A percentile compares a stretch with the other conserved stretches of the same genome.
Conservation (phyloP, 1,284 basidiomycete species). For the Sanghuangporus baumii region DNA sequence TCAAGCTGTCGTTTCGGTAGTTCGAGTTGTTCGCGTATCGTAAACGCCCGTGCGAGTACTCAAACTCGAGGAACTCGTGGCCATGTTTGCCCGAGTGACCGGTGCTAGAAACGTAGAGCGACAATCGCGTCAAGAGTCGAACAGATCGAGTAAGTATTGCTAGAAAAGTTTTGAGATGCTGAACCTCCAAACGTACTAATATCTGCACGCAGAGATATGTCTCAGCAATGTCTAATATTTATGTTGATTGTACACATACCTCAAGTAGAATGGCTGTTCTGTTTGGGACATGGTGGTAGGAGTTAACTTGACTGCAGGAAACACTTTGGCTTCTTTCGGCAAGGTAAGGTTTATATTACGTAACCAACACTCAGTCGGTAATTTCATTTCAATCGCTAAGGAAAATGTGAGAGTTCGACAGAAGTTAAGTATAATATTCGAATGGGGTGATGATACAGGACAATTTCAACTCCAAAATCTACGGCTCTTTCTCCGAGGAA, state of each 20-base stretch:
- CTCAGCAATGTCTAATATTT: background rate
- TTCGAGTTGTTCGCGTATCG: slow-evolving; percentile 99
- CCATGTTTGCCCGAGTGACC: slow-evolving; percentile 95
- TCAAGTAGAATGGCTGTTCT: slow-evolving; percentile 55
- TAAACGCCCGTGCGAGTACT: slow-evolving; percentile 93
- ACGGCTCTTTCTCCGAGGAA: too few species aligned
- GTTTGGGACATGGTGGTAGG: background rate
- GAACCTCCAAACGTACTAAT: slow-evolving; percentile 58
- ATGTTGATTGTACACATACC: slow-evolving; percentile 40
- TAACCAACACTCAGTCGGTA: too few species aligned
- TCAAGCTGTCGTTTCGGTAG: slow-evolving; percentile 95
- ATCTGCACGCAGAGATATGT: slow-evolving; percentile 40
- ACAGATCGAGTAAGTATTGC: slow-evolving; percentile 8
- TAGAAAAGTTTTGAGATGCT: background rate
- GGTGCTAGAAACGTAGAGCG: slow-evolving; percentile 48
- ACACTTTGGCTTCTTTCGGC: background rate
- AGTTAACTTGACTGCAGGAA: background rate
- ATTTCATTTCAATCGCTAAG: too few species aligned
- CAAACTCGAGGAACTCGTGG: slow-evolving; percentile 98
- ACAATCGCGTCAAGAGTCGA: background rate
- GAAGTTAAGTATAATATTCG: too few species aligned
- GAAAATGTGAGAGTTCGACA: too few species aligned
- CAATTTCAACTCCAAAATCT: too few species aligned
- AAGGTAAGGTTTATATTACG: too few species aligned
- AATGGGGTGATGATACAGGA: too few species aligned